A percentile compares a stretch with the other conserved stretches of the same genome.
phyloP scores from a whole-genome alignment of 352 stramenopile species.

The Phytopythium vexans region DNA sequence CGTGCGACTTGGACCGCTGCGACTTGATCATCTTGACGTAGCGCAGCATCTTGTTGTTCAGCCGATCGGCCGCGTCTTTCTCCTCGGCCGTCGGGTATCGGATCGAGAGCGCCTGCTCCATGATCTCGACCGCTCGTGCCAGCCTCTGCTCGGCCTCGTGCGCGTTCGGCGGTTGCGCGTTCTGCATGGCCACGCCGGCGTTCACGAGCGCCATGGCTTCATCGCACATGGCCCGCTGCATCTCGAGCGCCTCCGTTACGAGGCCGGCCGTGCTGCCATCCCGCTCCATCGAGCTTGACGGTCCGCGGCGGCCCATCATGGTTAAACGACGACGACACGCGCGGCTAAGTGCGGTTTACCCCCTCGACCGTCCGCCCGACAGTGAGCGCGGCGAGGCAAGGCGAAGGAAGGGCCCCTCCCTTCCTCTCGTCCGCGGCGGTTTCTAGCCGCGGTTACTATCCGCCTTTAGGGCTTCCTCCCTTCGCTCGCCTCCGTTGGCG shows the following conservation, averaged over 20 bases:
- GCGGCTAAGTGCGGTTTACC: too few relatives aligned
- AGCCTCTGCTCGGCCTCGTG: conserved; percentile 61
- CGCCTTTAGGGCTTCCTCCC: too few relatives aligned
- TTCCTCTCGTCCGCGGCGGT: too few relatives aligned
- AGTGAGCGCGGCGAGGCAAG: too few relatives aligned
- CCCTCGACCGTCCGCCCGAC: too few relatives aligned
- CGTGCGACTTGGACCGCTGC: conserved; percentile 54
- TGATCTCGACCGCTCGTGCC: conserved; percentile 60
- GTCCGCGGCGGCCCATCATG: too few relatives aligned
- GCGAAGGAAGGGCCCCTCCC: too few relatives aligned
- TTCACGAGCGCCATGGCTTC: conserved; percentile 83
- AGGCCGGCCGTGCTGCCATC: too few relatives aligned
- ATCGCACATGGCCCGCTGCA: conserved; percentile 78
- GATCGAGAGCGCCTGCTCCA: conserved; percentile 75
- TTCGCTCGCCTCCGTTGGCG: too few relatives aligned
- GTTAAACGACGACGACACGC: too few relatives aligned
- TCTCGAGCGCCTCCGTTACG: conserved; percentile 47
- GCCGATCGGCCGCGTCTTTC: conserved; percentile 56
- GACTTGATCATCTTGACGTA: conserved; percentile 88
- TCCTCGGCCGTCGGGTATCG: conserved; percentile 72
- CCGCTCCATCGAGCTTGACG: too few relatives aligned
- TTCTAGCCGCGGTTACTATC: too few relatives aligned
- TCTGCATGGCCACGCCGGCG: conserved; percentile 74
- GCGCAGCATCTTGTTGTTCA: conserved; percentile 85
- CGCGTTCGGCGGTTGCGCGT: conserved; percentile 52